These are phyloP conservation scores for Oemleria cerasiformis DNA, from an alignment of 306 rosid species.

Conservation along the genomic window DNA sequence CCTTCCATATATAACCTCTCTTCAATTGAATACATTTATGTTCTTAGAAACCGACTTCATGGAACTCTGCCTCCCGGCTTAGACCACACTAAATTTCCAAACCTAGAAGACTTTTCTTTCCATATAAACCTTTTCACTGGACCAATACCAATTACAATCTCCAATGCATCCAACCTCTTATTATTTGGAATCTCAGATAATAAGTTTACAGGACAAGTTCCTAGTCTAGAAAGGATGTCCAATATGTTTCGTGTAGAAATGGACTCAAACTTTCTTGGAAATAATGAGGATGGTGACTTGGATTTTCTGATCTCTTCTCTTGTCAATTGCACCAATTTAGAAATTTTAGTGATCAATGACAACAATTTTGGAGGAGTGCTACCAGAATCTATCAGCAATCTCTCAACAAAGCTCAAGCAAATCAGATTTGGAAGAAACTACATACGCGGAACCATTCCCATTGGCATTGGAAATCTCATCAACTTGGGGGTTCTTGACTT, in stretches of 20 bases:
- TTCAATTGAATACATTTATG: not conserved
- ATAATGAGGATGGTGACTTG: conserved; percentile 19
- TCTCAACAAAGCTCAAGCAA: conserved; percentile 11
- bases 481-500: too few species aligned
- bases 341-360: not conserved
- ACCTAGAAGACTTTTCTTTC: conserved; percentile 6
- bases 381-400: conserved; percentile 17
- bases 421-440: too few species aligned
- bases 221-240: conserved; percentile 1
- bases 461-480: too few species aligned
- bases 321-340: conserved; percentile 22
- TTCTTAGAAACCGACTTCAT: not conserved
- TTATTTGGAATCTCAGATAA: not conserved
- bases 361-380: conserved; percentile 27
- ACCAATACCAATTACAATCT: conserved; percentile 18
- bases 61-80: conserved; percentile 30
- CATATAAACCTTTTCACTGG: conserved; percentile 22
- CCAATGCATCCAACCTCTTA: conserved; percentile 25
- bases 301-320: conserved; percentile 24
- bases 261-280: conserved; percentile 20
- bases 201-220: conserved; percentile 25
- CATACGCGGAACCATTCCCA: too few species aligned
- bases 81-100: conserved; percentile 13
- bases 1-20: conserved; percentile 26
- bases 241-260: conserved; percentile 8